phyloP scores from a whole-genome alignment of 306 rosid genomes.

The Gastrolobium bilobum region DNA sequence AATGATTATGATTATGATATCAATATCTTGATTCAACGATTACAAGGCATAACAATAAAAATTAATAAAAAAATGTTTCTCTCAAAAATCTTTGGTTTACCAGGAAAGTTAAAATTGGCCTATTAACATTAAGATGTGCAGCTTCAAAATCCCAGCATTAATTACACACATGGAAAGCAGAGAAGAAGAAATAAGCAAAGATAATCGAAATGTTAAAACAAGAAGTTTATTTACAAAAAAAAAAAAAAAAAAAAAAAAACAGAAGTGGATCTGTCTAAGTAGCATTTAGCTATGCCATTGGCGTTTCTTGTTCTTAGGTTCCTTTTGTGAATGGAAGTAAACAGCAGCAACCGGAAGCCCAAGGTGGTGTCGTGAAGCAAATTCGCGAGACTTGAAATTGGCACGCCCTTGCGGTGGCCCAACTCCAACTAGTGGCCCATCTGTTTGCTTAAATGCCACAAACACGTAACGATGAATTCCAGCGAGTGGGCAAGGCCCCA shows the following conservation, averaged over 20 bases:
- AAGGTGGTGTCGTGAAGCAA: slow-evolving; percentile 48
- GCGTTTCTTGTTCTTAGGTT: slow-evolving; percentile 43
- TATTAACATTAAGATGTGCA: neutral
- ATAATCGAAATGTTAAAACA: neutral
- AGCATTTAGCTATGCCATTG: neutral
- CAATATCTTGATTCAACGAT: too few species aligned
- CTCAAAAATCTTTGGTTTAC: neutral
- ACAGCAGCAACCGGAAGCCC: slow-evolving; percentile 61
- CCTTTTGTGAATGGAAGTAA: slow-evolving; percentile 59
- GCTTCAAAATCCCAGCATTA: neutral
- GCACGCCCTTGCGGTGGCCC: slow-evolving; percentile 17
- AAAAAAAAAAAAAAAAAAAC: too few species aligned
- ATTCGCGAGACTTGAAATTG: slow-evolving; percentile 55
- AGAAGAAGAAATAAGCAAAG: neutral
- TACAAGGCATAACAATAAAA: too few species aligned
- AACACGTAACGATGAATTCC: slow-evolving; percentile 46
- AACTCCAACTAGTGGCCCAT: slow-evolving; percentile 1
- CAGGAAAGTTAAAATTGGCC: neutral
- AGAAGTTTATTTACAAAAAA: too few species aligned
- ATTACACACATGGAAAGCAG: neutral
- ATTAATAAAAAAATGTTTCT: neutral
- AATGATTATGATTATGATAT: too few species aligned
- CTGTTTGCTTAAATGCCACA: slow-evolving; percentile 48
- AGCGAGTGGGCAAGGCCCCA: slow-evolving; percentile 13
- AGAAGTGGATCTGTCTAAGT: neutral